These are phyloP conservation scores for Massarina eburnea DNA, from an alignment of 2,329 filamentous ascomycete genomes.

Conservation along the genomic window DNA sequence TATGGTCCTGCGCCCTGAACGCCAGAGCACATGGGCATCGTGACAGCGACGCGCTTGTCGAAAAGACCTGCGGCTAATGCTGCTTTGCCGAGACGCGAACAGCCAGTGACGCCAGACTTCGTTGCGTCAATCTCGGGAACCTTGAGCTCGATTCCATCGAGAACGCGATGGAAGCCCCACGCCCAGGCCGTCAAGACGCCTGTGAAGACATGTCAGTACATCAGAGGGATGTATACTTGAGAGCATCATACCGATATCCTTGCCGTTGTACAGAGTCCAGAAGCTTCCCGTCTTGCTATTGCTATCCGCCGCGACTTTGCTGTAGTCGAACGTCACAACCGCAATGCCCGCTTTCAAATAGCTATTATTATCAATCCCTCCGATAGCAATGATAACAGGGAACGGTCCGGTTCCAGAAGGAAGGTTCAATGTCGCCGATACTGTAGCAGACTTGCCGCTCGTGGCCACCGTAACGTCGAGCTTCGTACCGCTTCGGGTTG, in stretches of 20 bases:
- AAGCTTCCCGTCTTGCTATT: conserved; percentile 54
- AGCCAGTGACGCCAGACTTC: conserved; percentile 39
- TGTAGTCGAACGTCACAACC: conserved; percentile 54
- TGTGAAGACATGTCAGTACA: conserved; percentile 20
- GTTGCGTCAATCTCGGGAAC: conserved; percentile 42
- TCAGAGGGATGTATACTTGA: neutral
- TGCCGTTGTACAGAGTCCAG: conserved; percentile 53
- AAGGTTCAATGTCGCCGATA: conserved; percentile 48
- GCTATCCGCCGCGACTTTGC: conserved; percentile 52
- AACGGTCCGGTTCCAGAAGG: conserved; percentile 46
- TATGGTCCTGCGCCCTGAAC: conserved; percentile 42
- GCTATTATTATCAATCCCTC: conserved; percentile 52
- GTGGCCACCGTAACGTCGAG: conserved; percentile 48
- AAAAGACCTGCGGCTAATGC: conserved; percentile 40
- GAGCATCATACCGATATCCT: conserved; percentile 48
- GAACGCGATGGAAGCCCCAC: conserved; percentile 43
- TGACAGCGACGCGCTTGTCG: conserved; percentile 39
- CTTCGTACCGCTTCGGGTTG: conserved; percentile 50
- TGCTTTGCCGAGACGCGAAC: conserved; percentile 40
- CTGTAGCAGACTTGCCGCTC: conserved; percentile 48
- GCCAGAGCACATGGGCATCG: conserved; percentile 40
- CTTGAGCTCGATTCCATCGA: conserved; percentile 37
- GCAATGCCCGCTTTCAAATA: conserved; percentile 53
- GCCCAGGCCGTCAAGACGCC: conserved; percentile 41
- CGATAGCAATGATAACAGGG: conserved; percentile 53